Conservation (phyloP, 306 rosid genomes). For the Cyclanthera cordifolia region DNA sequence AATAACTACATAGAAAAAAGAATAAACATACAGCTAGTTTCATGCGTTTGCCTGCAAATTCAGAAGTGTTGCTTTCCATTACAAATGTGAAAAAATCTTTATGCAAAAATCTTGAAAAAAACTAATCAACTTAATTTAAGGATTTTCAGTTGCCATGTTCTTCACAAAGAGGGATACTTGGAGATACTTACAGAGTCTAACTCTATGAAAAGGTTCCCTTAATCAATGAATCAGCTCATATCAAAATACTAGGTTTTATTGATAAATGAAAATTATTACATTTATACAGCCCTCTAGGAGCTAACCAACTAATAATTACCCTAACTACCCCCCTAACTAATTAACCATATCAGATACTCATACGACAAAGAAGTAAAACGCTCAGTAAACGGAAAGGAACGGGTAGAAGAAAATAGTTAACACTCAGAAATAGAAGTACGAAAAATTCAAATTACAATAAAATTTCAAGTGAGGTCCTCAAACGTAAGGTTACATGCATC, state of each 20-base stretch:
- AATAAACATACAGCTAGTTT: constrained; percentile 27
- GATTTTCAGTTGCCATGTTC: not conserved
- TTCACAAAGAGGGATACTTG: not conserved
- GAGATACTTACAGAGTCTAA: too few species aligned
- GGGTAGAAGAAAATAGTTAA: not conserved
- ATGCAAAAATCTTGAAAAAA: not conserved
- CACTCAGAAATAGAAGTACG: not conserved
- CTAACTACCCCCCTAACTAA: too few species aligned
- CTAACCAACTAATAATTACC: too few species aligned
- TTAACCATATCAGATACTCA: too few species aligned
- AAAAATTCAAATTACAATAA: not conserved
- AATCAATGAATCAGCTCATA: too few species aligned
- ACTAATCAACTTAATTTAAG: not conserved
- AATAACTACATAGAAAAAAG: not conserved
- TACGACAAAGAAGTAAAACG: not conserved
- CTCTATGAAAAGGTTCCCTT: too few species aligned
- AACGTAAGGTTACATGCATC: not conserved
- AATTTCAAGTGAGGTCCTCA: not conserved
- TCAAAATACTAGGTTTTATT: too few species aligned
- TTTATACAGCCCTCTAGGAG: too few species aligned
- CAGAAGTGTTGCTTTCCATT: constrained; percentile 26
- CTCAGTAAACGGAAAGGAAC: not conserved
- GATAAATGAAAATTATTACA: too few species aligned
- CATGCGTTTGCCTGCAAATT: constrained; percentile 39
- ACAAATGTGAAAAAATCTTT: constrained; percentile 4